Evolutionary conservation across 202 grass and related monocot species (phyloP).

Genomic region (Digitaria exilis): DNA sequence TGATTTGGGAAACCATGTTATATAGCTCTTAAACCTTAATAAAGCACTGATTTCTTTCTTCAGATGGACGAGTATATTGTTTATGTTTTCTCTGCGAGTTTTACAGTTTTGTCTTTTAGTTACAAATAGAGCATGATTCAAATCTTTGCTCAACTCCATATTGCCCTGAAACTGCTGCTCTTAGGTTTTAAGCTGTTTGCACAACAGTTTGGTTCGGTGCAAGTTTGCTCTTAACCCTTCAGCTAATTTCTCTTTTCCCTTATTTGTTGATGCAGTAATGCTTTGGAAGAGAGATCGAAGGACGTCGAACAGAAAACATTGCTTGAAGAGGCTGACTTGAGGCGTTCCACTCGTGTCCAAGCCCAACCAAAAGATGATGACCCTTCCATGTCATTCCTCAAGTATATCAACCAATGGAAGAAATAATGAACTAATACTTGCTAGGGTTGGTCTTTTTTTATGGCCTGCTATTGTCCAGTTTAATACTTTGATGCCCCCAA

Average conservation of each 20-base stretch:
- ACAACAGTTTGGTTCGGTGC: not conserved
- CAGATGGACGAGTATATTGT: not conserved
- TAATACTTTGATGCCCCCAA: not conserved
- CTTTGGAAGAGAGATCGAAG: conserved; percentile 77
- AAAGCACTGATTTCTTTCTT: not conserved
- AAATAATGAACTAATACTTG: conserved; percentile 33
- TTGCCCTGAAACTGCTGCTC: not conserved
- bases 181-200: not conserved
- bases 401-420: conserved; percentile 84
- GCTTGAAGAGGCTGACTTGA: conserved; percentile 59
- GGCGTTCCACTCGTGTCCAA: conserved; percentile 75
- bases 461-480: not conserved
- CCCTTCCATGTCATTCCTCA: conserved; percentile 66
- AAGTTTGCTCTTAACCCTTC: conserved; percentile 12
- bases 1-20: not conserved
- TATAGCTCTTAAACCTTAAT: conserved; percentile 1
- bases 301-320: conserved; percentile 55
- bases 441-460: not conserved
- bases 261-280: conserved; percentile 46
- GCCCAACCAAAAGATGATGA: conserved; percentile 75
- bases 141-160: not conserved
- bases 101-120: not conserved
- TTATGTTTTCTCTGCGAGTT: not conserved
- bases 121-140: not conserved
- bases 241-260: conserved; percentile 2